Base-by-base conservation (phyloP, 164 flowering plant genomes). In the Stephania japonica region DNA sequence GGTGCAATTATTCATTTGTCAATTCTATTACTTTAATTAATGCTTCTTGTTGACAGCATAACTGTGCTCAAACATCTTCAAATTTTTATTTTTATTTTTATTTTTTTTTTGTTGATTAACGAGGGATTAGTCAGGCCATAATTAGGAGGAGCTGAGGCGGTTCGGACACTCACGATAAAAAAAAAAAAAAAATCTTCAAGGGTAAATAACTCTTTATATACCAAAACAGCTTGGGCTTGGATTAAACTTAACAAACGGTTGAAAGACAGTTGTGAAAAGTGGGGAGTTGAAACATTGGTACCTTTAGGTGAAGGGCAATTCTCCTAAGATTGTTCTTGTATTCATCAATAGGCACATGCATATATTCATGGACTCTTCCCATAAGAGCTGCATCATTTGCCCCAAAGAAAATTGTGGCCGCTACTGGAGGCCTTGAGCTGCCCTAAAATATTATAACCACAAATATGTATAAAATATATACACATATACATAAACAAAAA, bases 361-460 rank as follows among this genome's bases (percentile, higher is more conserved):
- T 96, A 26, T 80, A 59, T 68, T 85, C 89, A 74, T 85, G 83
- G 32, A 77, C 85, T 80, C 96, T 84, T 26, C 90, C 96, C 3
- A 72, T 68, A 41, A 93, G 85, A 74, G 96, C 96, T 14, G 99
- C 98, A 80, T 95, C 99, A 84, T 93, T 95, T 41, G 99, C 98
- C 62, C 99, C 98, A 78, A 95, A 93, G 86, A 95, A 95, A 65
- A 93, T 70, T 25, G 96, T 93, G 21, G 81, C 79, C 19, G 87
- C 99, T 82, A 74, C 74, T 65, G 94, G 97, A 68, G 86, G 87
- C 1, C 80, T 81, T 24, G 72, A 38, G 84, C 79, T 14, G 75
- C 82, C 93, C 88, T 71, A 65, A 47, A 14, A 75, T 44, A 64
- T 32, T 32, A 18, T 16, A 56, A 56, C 21, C 18, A 56, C 18